Evolutionary conservation across 2,329 filamentous ascomycete species (phyloP), one percentile per base, ranked within the genome.

Genomic region (Botryosphaeria dothidea): DNA sequence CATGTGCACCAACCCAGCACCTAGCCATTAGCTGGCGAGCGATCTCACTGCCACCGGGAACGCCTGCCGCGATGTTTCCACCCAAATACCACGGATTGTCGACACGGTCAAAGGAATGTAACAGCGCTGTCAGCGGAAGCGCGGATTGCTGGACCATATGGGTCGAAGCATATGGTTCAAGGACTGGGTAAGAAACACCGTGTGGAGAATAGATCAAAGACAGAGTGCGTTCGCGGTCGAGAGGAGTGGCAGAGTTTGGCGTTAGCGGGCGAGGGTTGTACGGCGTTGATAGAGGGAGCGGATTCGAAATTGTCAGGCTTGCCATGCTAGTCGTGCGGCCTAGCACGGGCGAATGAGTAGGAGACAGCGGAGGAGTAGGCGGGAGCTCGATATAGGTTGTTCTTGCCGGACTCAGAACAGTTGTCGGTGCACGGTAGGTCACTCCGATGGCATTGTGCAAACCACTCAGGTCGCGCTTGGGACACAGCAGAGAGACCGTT

Each of bases 371-470:
- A 23, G 58, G 67, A 15, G 67, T 67, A 15, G 56, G 66, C 11
- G 56, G 54, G 36, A 65, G 54, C 21, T 65, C 41, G 65, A 66
- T 56, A n/a, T 52, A 45, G 43, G 41, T n/a, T 4, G 54, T 21
- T 31, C 36, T 29, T 8, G 54, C 45, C 15, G 72, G 68, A 41
- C 73, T 79, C 21, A 80, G 71, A 3, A 76, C 70, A 34, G 73
- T 78, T 49, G 73, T 78, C 0, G 89, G 86, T 21, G 89, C 84
- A 19, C 85, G 84, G 72, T 92, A 92, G 1, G 90, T 92, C 69
- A 92, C 90, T 15, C 87, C 89, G 68, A 92, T 84, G 11, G 88
- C 89, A 65, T 86, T 86, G 71, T 91, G 88, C 0, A 90, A 71
- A 3, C 85, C 84, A 7, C 84, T 85, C 3, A 88, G 70, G 70